These are phyloP conservation scores for Fusarium brevicatenulatum DNA, from an alignment of 2,329 filamentous ascomycete genomes.

Conservation along the genomic window DNA sequence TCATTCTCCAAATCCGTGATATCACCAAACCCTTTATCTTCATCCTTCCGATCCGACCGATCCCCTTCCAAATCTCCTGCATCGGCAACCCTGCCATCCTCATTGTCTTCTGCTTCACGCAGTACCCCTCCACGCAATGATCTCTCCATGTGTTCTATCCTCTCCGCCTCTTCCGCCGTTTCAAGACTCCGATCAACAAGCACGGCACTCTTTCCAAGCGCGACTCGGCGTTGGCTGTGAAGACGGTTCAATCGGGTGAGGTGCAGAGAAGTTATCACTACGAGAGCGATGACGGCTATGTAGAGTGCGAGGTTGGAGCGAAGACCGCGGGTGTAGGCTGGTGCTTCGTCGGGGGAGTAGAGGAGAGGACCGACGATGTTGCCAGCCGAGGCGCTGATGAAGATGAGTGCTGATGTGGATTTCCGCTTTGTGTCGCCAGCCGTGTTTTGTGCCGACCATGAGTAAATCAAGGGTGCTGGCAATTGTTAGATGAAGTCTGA, in stretches of 20 bases:
- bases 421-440: constrained; percentile 78
- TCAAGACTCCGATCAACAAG: constrained; percentile 70
- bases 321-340: constrained; percentile 60
- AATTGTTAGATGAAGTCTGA: constrained; percentile 29
- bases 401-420: constrained; percentile 70
- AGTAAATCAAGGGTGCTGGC: constrained; percentile 65
- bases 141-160: constrained; percentile 47
- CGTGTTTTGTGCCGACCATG: constrained; percentile 71
- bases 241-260: constrained; percentile 63
- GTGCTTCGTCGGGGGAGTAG: constrained; percentile 64
- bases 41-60: constrained; percentile 6
- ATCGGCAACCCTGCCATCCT: constrained; percentile 13
- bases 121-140: constrained; percentile 23
- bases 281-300: constrained; percentile 65
- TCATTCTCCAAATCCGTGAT: constrained; percentile 70
- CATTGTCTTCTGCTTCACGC: constrained; percentile 6
- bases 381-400: constrained; percentile 72
- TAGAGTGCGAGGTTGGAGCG: constrained; percentile 71
- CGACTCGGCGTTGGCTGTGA: constrained; percentile 64
- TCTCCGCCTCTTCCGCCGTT: constrained; percentile 55
- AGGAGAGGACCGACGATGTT: constrained; percentile 74
- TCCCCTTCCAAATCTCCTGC: constrained; percentile 23
- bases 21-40: constrained; percentile 54
- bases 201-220: constrained; percentile 67
- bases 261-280: constrained; percentile 55